A percentile compares a stretch with the other conserved stretches of the same genome.
phyloP scores from a whole-genome alignment of 352 stramenopile species.

The Phytopythium oedochilum region DNA sequence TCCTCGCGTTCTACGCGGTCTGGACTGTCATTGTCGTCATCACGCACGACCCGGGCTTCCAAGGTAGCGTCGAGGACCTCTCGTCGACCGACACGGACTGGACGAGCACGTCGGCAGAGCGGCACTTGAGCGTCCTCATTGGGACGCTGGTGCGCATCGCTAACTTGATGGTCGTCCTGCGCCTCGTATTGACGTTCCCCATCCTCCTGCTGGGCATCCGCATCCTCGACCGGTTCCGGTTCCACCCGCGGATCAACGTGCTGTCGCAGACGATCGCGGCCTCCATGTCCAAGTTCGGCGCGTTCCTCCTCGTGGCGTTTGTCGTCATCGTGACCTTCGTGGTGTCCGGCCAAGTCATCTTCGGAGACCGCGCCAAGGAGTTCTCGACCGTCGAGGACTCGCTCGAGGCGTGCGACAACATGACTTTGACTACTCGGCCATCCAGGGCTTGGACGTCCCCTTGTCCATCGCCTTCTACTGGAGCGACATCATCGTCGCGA shows the following conservation, averaged over 20 bases:
- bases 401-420: slow-evolving; percentile 60
- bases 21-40: slow-evolving; percentile 32
- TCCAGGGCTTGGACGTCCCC: slow-evolving; percentile 31
- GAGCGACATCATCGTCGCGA: slow-evolving; percentile 58
- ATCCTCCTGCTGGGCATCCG: slow-evolving; percentile 31
- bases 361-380: slow-evolving; percentile 39
- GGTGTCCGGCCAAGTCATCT: slow-evolving; percentile 38
- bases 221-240: slow-evolving; percentile 47
- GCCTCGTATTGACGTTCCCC: slow-evolving; percentile 22
- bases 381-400: slow-evolving; percentile 40
- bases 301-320: slow-evolving; percentile 52
- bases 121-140: slow-evolving; percentile 17
- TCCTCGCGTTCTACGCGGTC: slow-evolving; percentile 36
- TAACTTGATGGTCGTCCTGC: slow-evolving; percentile 21
- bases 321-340: slow-evolving; percentile 56
- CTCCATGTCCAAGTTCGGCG: slow-evolving; percentile 40
- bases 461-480: slow-evolving; percentile 61
- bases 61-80: slow-evolving; percentile 32
- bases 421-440: slow-evolving; percentile 58
- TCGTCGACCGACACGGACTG: slow-evolving; percentile 25
- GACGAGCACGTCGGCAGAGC: slow-evolving; percentile 17
- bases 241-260: slow-evolving; percentile 49
- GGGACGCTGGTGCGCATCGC: slow-evolving; percentile 25
- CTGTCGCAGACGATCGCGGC: slow-evolving; percentile 46
- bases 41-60: slow-evolving; percentile 33